phyloP scores from a whole-genome alignment of 179 eudicot species.

The Sideroxylon spinosum region DNA sequence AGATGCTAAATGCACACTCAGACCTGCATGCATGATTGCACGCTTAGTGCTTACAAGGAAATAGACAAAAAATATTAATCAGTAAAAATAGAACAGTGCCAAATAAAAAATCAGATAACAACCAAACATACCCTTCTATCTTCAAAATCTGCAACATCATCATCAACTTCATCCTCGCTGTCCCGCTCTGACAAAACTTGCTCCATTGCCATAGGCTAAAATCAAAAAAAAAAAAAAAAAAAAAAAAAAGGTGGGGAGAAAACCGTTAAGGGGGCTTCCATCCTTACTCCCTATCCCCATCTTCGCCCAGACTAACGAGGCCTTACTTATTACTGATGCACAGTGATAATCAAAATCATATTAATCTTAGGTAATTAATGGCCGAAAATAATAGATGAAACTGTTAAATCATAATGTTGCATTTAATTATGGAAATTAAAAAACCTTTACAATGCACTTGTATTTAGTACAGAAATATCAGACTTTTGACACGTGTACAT shows the following conservation, averaged over 20 bases:
- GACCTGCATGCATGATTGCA: neutral
- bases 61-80: neutral
- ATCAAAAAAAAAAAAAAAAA: neutral
- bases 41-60: neutral
- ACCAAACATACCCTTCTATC: slow-evolving; percentile 77
- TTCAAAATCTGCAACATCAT: slow-evolving; percentile 94
- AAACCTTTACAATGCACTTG: neutral
- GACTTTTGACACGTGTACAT: neutral
- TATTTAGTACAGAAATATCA: neutral
- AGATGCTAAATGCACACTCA: neutral
- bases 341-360: neutral
- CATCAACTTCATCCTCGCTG: slow-evolving; percentile 99
- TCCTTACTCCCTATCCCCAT: too few relatives aligned
- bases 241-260: too few relatives aligned
- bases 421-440: neutral
- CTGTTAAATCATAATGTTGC: neutral
- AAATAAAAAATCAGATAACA: slow-evolving; percentile 5
- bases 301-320: neutral
- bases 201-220: slow-evolving; percentile 87
- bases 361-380: neutral
- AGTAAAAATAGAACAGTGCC: neutral
- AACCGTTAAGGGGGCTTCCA: too few relatives aligned
- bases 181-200: slow-evolving; percentile 88
- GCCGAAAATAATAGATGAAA: neutral
- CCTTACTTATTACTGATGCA: slow-evolving; percentile 2